Evolutionary conservation across 208 protist species (phyloP), one percentile per base, ranked within the genome.

Genomic region (Leishmania major): DNA sequence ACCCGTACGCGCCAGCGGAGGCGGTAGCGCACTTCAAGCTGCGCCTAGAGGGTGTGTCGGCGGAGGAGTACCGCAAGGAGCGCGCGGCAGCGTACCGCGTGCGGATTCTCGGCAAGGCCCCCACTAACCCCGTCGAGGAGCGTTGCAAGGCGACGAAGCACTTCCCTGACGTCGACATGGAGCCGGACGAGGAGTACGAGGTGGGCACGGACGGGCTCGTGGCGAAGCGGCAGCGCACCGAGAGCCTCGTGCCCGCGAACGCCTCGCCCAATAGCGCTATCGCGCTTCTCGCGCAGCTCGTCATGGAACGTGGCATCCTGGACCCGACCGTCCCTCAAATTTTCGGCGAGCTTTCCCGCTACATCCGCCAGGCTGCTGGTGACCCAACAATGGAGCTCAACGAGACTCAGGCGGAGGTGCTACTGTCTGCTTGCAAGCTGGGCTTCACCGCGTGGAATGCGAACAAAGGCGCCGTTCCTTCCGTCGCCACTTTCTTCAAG

Each of bases 261-360:
- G 93, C 87, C 47, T 43, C 88, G 1, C 78, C 93, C 28, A 81
- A 88, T 66, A 85, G 77, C 66, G 93, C 93, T 51, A 89, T 95
- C 13, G 90, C 89, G 25, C 81, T 97, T 45, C 77, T 96, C 40
- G 85, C 92, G 6, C 93, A 97, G 84, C 87, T 92, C 25, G 87
- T 97, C 51, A 87, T 95, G 77, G 93, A 98, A 87, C 91, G 95
- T n/a, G 95, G 95, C 59, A 89, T 93, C 28, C 80, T 89, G 1
- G 95, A 98, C 78, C 73, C 85, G 4, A 87, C 85, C 43, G 67
- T 92, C 53, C 81, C 91, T 45, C 85, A 86, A 73, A 75, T 95
- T 53, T 92, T 95, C 62, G 45, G 59, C 7, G 93, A 96, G 79
- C 87, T 98, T n/a, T 86, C 84, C 15, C 81, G 85, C 19, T 84